Evolutionary conservation across 352 stramenopile species (phyloP).

Genomic region (Phytophthora capsici): DNA sequence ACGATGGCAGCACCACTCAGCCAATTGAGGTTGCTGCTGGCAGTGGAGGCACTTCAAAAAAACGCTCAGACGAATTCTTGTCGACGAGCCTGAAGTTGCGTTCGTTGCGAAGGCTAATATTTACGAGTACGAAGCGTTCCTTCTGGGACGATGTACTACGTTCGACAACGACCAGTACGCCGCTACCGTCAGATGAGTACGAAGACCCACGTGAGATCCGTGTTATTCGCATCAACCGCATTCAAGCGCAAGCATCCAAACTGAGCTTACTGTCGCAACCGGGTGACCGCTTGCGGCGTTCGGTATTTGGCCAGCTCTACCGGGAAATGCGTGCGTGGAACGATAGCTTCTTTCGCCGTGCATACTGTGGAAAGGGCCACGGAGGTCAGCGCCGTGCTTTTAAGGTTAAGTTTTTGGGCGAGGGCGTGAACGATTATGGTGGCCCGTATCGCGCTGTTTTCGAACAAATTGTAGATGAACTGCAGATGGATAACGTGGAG

Average conservation of each 20-base stretch:
- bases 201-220: slow-evolving; percentile 98
- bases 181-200: slow-evolving; percentile 98
- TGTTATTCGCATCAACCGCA: slow-evolving; percentile 97
- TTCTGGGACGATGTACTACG: slow-evolving; percentile 95
- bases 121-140: slow-evolving; percentile 92
- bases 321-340: slow-evolving; percentile 96
- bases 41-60: slow-evolving; percentile 11
- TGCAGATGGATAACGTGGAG: slow-evolving; percentile 92
- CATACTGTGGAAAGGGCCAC: slow-evolving; percentile 98
- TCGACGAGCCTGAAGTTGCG: slow-evolving; percentile 83
- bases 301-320: slow-evolving; percentile 98
- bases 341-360: slow-evolving; percentile 93
- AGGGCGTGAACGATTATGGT: slow-evolving; percentile 99
- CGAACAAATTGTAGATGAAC: slow-evolving; percentile 96
- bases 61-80: slow-evolving; percentile 52
- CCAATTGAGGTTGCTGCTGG: slow-evolving; percentile 57
- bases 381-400: slow-evolving; percentile 97
- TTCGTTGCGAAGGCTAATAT: slow-evolving; percentile 78
- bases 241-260: slow-evolving; percentile 91
- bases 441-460: slow-evolving; percentile 98
- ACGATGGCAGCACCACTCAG: slow-evolving; percentile 46
- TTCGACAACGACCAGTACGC: slow-evolving; percentile 96
- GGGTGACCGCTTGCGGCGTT: slow-evolving; percentile 88
- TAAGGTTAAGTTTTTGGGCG: slow-evolving; percentile 99
- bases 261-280: slow-evolving; percentile 90